Evolutionary conservation across 331 rosid species (phyloP).

Genomic region (Phaseolus coccineus): DNA sequence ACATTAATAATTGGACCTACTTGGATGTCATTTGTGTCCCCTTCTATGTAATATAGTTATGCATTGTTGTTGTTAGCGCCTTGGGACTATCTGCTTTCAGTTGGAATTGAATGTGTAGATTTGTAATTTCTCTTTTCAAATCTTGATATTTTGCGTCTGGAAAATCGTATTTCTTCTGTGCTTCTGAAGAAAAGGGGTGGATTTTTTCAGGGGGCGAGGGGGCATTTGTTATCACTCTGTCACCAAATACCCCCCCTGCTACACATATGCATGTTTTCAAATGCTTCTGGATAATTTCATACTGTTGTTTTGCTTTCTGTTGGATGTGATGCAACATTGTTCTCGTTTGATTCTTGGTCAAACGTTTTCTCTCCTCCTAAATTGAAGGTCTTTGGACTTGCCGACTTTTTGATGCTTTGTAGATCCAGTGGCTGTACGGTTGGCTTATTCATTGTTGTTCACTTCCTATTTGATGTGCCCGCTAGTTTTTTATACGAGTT

Average conservation of each 20-base stretch:
- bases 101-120: not conserved
- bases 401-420: not conserved
- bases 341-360: slow-evolving; percentile 2
- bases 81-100: slow-evolving; percentile 2
- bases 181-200: not conserved
- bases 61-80: not conserved
- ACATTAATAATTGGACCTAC: not conserved
- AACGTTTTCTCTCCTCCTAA: not conserved
- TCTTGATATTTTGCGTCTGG: not conserved
- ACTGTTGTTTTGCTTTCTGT: not conserved
- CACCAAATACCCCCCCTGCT: not conserved
- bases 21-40: too few relatives aligned
- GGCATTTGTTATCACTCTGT: not conserved
- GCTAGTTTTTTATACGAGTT: not conserved
- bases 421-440: slow-evolving; percentile 13
- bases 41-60: not conserved
- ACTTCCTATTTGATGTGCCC: slow-evolving; percentile 15
- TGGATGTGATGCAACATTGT: not conserved
- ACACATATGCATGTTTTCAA: not conserved
- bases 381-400: not conserved
- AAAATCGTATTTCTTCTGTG: slow-evolving; percentile 7
- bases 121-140: slow-evolving; percentile 19
- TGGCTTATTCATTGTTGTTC: not conserved
- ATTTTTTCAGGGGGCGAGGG: not conserved
- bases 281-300: not conserved